Percentiles rank a stretch among this genome's conserved stretches.
phyloP scores from a whole-genome alignment of 2,329 filamentous ascomycete species.

The Hypoxylon sp. region DNA sequence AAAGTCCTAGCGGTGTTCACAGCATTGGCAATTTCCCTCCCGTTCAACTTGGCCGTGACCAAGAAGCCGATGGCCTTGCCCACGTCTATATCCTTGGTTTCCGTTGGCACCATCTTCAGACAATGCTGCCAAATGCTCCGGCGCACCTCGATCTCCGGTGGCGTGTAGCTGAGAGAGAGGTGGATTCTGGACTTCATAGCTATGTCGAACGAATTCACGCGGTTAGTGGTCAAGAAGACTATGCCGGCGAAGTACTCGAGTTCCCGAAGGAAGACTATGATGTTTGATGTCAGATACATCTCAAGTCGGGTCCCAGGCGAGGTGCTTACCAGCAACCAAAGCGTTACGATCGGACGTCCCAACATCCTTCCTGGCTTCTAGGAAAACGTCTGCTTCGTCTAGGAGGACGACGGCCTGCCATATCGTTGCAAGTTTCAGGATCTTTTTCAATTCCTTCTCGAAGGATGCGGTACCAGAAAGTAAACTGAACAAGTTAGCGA shows the following conservation, averaged over 20 bases:
- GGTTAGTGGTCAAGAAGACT: conserved; percentile 60
- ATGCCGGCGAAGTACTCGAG: conserved; percentile 58
- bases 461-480: conserved; percentile 39
- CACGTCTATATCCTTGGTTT: conserved; percentile 32
- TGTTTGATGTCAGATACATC: background rate
- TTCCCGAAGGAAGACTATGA: conserved; percentile 54
- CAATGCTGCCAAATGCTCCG: conserved; percentile 46
- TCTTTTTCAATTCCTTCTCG: conserved; percentile 44
- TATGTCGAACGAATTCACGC: conserved; percentile 53
- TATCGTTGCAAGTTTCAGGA: conserved; percentile 47
- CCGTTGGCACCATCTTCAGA: conserved; percentile 29
- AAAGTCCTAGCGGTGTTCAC: conserved; percentile 46
- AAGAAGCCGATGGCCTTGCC: conserved; percentile 31
- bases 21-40: conserved; percentile 46
- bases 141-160: conserved; percentile 39
- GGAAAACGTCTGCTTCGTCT: conserved; percentile 51
- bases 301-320: background rate
- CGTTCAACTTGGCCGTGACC: conserved; percentile 39
- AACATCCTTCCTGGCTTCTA: conserved; percentile 42
- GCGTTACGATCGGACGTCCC: conserved; percentile 40
- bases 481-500: conserved; percentile 25
- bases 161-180: conserved; percentile 52
- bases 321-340: conserved; percentile 43
- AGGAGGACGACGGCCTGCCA: conserved; percentile 50
- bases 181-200: conserved; percentile 59